Evolutionary conservation across 2,329 filamentous ascomycete genomes (phyloP), one percentile per base, ranked within the genome.

Genomic region (Sodiomyces alkalinus): DNA sequence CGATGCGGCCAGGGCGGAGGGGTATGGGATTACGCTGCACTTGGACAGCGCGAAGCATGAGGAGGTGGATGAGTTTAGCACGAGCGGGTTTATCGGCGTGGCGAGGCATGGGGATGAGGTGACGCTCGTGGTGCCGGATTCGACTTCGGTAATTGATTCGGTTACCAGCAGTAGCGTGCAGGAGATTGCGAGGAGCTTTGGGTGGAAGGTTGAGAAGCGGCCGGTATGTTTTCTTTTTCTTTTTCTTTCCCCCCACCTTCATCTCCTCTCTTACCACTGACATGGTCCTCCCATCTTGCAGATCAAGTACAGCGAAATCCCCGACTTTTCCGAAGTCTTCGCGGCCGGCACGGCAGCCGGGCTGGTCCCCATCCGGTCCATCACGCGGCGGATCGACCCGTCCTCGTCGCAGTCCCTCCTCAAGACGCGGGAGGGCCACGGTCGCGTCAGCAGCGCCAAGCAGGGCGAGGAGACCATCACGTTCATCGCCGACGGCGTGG

Each of bases 21-120:
- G 87, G 18, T 96, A 70, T 46, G 86, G 82, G n/a, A 96, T 96
- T 46, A 96, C 87, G 2, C 62, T 96, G 44, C 87, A 96, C 51
- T 60, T 96, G 30, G 90, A 96, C 55, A 90, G 80, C 50, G 74
- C 75, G 45, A 80, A 71, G 7, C 70, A 86, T 41, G 77, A 72
- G 34, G 83, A 92, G 50, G 71, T 98, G 36, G 87, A 98, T 46
- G 87, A 98, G 63, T 98, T 96, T 49, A 90, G 80, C 40, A 96
- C 90, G 0, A 86, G 78, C 37, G 87, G 83, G 1, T 96, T 98
- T 52, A 79, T 96, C 38, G 90, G 85, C 4, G 78, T 81, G 5
- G 13, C 9, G 16, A 62, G 68, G 39, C 64, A 65, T 31, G 51
- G 45, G 17, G 56, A 60, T 4, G 54, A 67, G 17, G 60, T 79